A percentile compares a stretch with the other conserved stretches of the same genome.
Evolutionary conservation across 495 filamentous ascomycete genomes (phyloP).

Genomic region (Choiromyces venosus): DNA sequence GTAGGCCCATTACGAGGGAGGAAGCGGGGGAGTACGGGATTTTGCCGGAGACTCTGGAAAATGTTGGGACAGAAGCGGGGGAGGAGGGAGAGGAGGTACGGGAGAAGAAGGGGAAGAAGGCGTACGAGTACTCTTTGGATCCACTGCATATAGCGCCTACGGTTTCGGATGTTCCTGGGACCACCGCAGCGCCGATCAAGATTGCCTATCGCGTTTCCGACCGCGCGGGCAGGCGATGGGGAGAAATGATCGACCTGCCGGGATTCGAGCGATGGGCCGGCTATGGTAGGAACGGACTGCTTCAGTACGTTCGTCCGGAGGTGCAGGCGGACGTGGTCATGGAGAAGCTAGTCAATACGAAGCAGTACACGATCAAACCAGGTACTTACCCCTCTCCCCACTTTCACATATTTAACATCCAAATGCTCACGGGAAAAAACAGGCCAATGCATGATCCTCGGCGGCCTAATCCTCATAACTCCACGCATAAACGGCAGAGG

Average conservation of each 20-base stretch:
- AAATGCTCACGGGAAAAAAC: background rate
- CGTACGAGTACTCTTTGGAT: background rate
- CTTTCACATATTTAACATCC: background rate
- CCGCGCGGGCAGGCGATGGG: conserved; percentile 58
- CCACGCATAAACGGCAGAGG: conserved; percentile 58
- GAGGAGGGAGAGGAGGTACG: conserved; percentile 22
- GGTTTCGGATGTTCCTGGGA: conserved; percentile 81
- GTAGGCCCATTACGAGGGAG: conserved; percentile 24
- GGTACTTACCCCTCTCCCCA: conserved; percentile 20
- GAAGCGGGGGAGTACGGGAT: conserved; percentile 39
- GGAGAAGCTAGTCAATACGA: conserved; percentile 60
- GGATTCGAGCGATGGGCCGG: conserved; percentile 61
- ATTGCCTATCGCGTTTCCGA: conserved; percentile 58
- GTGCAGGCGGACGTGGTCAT: conserved; percentile 66
- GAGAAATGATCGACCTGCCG: conserved; percentile 92
- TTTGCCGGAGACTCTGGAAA: conserved; percentile 37
- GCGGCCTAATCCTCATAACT: conserved; percentile 84
- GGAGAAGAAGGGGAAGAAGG: conserved; percentile 35
- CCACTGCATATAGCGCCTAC: conserved; percentile 52
- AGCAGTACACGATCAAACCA: conserved; percentile 65
- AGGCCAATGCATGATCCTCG: conserved; percentile 76
- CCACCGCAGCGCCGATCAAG: conserved; percentile 88
- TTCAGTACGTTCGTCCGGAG: conserved; percentile 59
- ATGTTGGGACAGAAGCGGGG: conserved; percentile 40
- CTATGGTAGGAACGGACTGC: conserved; percentile 52